phyloP scores from a whole-genome alignment of 148 eudicot genomes.

The Talinum fruticosum region DNA sequence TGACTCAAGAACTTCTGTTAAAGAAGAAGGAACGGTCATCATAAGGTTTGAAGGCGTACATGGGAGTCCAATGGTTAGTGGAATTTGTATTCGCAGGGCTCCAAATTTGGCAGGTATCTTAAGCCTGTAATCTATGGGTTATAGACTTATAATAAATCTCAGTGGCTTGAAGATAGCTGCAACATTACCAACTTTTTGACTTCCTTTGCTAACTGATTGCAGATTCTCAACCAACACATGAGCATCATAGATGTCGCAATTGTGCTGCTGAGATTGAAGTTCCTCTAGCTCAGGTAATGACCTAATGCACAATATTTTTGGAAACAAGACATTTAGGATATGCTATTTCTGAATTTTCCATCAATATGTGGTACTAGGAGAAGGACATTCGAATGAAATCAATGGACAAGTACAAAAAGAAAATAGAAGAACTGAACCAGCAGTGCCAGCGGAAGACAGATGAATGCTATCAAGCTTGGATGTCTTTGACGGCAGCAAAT shows the following conservation, averaged over 20 bases:
- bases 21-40: conserved; percentile 51
- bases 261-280: conserved; percentile 68
- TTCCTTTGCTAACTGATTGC: conserved; percentile 9
- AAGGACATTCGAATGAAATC: conserved; percentile 44
- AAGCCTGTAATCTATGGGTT: background rate
- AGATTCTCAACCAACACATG: conserved; percentile 43
- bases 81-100: conserved; percentile 80
- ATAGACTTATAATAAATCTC: background rate
- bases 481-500: conserved; percentile 80
- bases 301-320: conserved; percentile 4
- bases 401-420: conserved; percentile 77
- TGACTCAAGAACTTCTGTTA: conserved; percentile 58
- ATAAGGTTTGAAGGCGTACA: conserved; percentile 77
- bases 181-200: background rate
- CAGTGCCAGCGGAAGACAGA: conserved; percentile 74
- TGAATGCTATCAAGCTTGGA: conserved; percentile 98
- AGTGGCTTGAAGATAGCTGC: background rate
- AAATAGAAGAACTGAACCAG: conserved; percentile 65
- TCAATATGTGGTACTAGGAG: conserved; percentile 30
- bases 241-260: conserved; percentile 53
- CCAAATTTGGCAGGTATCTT: conserved; percentile 52
- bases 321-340: background rate
- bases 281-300: conserved; percentile 65
- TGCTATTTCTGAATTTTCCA: conserved; percentile 8
- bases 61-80: conserved; percentile 77